Percentiles rank a stretch among this genome's conserved stretches.
These are phyloP conservation scores for Leptodontidium sp. DNA, from an alignment of 2,329 filamentous ascomycete genomes.

Conservation along the genomic window DNA sequence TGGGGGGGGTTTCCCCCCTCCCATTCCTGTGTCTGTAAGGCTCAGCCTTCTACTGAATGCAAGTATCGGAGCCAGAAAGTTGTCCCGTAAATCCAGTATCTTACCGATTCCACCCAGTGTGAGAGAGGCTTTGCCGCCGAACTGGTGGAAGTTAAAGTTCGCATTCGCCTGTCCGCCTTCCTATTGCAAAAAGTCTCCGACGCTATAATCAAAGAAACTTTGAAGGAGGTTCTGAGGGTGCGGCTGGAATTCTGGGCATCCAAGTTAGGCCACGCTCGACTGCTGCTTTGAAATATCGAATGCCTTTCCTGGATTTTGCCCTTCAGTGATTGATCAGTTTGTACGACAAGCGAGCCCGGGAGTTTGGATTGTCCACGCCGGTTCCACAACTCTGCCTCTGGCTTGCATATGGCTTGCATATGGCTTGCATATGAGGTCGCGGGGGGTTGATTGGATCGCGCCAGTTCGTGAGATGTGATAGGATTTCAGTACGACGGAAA, in stretches of 20 bases:
- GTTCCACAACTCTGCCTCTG: constrained; percentile 1
- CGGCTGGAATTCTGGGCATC: neutral
- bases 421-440: neutral
- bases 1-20: too few species aligned
- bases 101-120: neutral
- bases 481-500: neutral
- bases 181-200: constrained; percentile 8
- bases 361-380: neutral
- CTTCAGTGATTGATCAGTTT: neutral
- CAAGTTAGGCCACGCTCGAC: neutral
- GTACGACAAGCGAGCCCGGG: constrained; percentile 17
- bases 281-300: neutral
- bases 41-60: neutral
- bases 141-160: neutral
- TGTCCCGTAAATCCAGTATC: neutral
- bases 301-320: neutral
- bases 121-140: neutral
- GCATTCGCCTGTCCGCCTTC: neutral
- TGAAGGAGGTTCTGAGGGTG: neutral
- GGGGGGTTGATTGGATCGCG: neutral
- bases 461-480: neutral
- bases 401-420: constrained; percentile 4
- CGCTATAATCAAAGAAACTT: neutral
- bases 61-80: neutral
- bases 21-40: neutral